Evolutionary conservation across 1,284 basidiomycete species (phyloP).

Genomic region (Fomitopsis pinicola): DNA sequence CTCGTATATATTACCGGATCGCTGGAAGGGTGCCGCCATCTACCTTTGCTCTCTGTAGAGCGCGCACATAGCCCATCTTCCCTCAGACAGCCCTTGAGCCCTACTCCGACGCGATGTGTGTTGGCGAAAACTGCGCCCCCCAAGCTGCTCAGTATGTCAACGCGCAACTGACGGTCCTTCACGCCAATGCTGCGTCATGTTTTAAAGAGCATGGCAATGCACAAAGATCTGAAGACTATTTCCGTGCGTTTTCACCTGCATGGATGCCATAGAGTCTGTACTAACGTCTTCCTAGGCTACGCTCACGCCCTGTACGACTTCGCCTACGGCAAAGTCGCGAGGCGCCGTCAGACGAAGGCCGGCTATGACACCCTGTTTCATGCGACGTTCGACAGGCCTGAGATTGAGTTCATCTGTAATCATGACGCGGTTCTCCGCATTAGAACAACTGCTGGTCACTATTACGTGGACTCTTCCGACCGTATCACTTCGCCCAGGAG

Average conservation of each 20-base stretch:
- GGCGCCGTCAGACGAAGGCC: background rate
- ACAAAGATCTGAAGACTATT: conserved; percentile 10
- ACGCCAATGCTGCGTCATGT: conserved; percentile 23
- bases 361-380: conserved; percentile 16
- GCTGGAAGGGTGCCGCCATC: no score
- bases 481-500: background rate
- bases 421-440: conserved; percentile 23
- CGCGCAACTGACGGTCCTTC: conserved; percentile 24
- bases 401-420: conserved; percentile 26
- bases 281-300: conserved; percentile 5
- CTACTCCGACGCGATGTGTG: conserved; percentile 19
- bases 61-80: no score
- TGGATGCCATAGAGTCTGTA: background rate
- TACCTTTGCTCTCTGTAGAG: no score
- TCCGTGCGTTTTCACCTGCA: conserved; percentile 5
- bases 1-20: no score
- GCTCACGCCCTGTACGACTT: conserved; percentile 20
- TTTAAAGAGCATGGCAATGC: conserved; percentile 15
- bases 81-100: no score
- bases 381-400: conserved; percentile 20
- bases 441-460: conserved; percentile 20
- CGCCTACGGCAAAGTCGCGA: conserved; percentile 8
- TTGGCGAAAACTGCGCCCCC: conserved; percentile 26
- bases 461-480: conserved; percentile 13
- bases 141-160: conserved; percentile 27